Evolutionary conservation across 169 alveolate species (phyloP).

Genomic region (Eimeria mitis): DNA sequence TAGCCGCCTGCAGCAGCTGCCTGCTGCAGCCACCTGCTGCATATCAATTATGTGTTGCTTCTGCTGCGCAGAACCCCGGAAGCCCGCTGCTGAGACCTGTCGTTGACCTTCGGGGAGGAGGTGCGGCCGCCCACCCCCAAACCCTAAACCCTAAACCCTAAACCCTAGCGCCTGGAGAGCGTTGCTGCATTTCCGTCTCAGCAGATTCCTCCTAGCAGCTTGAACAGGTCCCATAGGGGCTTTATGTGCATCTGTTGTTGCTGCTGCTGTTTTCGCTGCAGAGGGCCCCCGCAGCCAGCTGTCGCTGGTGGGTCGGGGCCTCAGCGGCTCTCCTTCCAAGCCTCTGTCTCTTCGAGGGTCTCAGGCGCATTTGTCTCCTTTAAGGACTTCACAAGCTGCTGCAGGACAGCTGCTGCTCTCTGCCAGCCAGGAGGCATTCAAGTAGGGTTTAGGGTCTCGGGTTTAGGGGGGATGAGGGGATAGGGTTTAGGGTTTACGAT

Average conservation of each 20-base stretch:
- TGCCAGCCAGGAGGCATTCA: conserved; percentile 35
- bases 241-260: background rate
- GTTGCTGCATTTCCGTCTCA: background rate
- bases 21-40: too few relatives aligned
- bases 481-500: too few relatives aligned
- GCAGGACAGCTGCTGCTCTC: conserved; percentile 54
- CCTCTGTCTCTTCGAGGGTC: conserved; percentile 1
- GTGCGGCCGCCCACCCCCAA: background rate
- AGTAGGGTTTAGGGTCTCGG: background rate
- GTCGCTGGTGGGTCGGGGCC: conserved; percentile 1
- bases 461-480: background rate
- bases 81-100: conserved; percentile 12
- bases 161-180: background rate
- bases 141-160: background rate
- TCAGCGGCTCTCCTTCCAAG: background rate
- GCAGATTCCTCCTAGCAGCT: background rate
- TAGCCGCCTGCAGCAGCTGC: background rate
- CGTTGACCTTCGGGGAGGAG: conserved; percentile 1
- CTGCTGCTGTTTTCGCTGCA: conserved; percentile 18
- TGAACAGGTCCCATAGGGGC: too few relatives aligned
- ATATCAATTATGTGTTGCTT: background rate
- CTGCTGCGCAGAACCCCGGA: conserved; percentile 32
- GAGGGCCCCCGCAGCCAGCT: conserved; percentile 51
- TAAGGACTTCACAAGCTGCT: conserved; percentile 9
- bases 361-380: background rate